phyloP scores from a whole-genome alignment of 176 grass and related monocot genomes.

The Canna indica region DNA sequence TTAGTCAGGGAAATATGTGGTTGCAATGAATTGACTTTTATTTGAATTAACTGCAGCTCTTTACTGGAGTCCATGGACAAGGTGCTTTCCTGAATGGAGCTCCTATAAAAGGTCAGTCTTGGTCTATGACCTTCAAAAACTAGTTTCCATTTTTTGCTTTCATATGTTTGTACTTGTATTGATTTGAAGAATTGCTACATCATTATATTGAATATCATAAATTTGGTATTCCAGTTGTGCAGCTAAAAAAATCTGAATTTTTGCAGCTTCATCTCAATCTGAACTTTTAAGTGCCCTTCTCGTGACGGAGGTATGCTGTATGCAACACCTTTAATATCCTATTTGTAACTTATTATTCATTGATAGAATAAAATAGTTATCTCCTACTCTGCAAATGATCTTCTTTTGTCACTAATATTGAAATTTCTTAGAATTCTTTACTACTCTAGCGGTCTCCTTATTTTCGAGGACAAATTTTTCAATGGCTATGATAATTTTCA shows the following conservation, averaged over 20 bases:
- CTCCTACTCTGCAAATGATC: background rate
- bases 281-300: slow-evolving; percentile 79
- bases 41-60: slow-evolving; percentile 41
- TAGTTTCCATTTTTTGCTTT: background rate
- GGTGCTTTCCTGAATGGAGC: slow-evolving; percentile 82
- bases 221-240: background rate
- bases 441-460: background rate
- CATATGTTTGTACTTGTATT: background rate
- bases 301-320: slow-evolving; percentile 90
- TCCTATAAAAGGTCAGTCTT: slow-evolving; percentile 63
- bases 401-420: background rate
- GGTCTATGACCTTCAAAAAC: background rate
- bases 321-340: background rate
- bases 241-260: slow-evolving; percentile 20
- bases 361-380: background rate
- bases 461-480: background rate
- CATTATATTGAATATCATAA: background rate
- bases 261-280: slow-evolving; percentile 81
- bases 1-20: background rate
- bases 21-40: slow-evolving; percentile 2
- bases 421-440: background rate
- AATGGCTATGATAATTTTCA: background rate
- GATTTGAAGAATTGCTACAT: background rate
- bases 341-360: background rate
- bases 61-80: slow-evolving; percentile 70